Base-by-base conservation (phyloP, 2,329 filamentous ascomycete species). In the Fusarium tjaetaba region DNA sequence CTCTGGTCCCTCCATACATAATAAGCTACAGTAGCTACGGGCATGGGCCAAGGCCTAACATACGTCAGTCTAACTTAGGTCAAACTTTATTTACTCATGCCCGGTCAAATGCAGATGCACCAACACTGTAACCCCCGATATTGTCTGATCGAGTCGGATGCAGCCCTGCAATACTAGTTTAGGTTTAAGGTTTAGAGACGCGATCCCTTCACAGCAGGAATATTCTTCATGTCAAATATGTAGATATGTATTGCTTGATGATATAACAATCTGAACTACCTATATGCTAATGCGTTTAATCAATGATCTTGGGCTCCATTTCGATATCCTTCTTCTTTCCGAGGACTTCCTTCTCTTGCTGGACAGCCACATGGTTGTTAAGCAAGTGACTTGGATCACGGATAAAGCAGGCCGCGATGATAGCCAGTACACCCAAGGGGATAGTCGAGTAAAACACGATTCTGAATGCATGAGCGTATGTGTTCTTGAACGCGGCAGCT, bases 361-460 rank as follows among this genome's bases (percentile, higher is more conserved):
- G 51, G 9, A 67, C 62, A 14, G 64, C 64, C 28, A 67, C 62
- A n/a, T 67, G 51, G 39, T 67, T 67, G 11, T 66, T 67, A 4
- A 67, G 64, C 10, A 67, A n/a, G 11, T 67, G 62, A 20, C 62
- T 67, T 1, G 64, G 64, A 15, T 67, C 64, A 11, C 39, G 38
- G 24, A 67, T 60, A 15, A 67, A 66, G 8, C 43, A 53, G 0
- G 64, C 64, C 6, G 62, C 62, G 2, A 67, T n/a, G 18, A 67
- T 51, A 0, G 51, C 64, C 5, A 67, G 18, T 2, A 67, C 43
- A 3, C 62, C 52, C 13, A 67, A 5, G 0, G 64, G 62, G 10
- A 67, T 67, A 1, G 64, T 67, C 8, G 62, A 66, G 16, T 65
- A 28, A n/a, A 67, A 67, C 14, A 67, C 64, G 7, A 45, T 67